Evolutionary conservation across 345 rosid species (phyloP).

Genomic region (Bruguiera sexangula): DNA sequence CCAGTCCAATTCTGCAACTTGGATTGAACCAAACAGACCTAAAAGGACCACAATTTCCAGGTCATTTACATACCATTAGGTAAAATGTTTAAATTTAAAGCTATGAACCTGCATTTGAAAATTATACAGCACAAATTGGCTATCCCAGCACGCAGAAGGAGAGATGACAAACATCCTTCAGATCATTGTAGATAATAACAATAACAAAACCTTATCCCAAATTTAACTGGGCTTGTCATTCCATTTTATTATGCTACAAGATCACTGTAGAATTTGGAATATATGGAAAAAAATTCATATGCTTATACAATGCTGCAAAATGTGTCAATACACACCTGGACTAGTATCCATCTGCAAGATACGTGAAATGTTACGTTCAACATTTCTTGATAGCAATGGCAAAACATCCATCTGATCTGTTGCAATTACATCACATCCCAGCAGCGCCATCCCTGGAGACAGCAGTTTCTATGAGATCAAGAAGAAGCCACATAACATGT

Average conservation of each 20-base stretch:
- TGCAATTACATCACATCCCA: constrained; percentile 79
- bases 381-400: constrained; percentile 71
- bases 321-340: constrained; percentile 39
- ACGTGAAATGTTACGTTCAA: constrained; percentile 70
- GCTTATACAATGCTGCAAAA: background rate
- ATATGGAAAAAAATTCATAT: background rate
- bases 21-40: constrained; percentile 86
- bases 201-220: no score
- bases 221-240: no score
- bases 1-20: constrained; percentile 84
- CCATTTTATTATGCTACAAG: no score
- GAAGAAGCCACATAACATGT: constrained; percentile 1
- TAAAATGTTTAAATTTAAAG: no score
- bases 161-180: no score
- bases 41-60: constrained; percentile 20
- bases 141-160: no score
- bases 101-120: no score
- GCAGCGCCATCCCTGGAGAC: constrained; percentile 77
- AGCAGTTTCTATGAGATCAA: constrained; percentile 12
- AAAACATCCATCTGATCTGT: constrained; percentile 84
- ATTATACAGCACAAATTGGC: no score
- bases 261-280: no score
- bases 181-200: no score
- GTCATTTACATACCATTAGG: background rate
- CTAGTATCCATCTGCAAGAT: constrained; percentile 66